Conservation (phyloP, 116 monocot genomes). For the Zostera marina region DNA sequence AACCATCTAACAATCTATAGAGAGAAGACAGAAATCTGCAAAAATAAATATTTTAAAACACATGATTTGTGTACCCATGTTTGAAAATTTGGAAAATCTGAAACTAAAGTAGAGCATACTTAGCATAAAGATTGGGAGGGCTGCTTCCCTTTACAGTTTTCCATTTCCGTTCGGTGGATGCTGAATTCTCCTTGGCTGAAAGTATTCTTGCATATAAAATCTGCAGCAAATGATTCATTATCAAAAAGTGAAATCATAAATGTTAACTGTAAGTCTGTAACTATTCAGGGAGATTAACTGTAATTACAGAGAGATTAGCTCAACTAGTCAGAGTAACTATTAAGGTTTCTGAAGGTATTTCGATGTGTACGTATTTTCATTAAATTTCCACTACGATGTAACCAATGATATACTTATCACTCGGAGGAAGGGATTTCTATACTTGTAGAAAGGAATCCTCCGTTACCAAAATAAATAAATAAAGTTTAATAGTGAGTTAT, state of each 20-base stretch:
- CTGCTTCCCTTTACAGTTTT: conserved; percentile 46
- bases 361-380: too few relatives aligned
- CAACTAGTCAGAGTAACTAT: too few relatives aligned
- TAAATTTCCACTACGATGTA: too few relatives aligned
- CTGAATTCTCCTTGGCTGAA: conserved; percentile 76
- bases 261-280: too few relatives aligned
- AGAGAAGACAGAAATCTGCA: conserved; percentile 65
- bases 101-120: conserved; percentile 21
- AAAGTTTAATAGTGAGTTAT: too few relatives aligned
- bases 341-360: too few relatives aligned
- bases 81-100: not conserved
- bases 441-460: too few relatives aligned
- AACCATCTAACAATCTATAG: conserved; percentile 55
- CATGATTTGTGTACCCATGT: not conserved
- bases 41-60: not conserved
- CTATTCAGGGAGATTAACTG: too few relatives aligned
- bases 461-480: too few relatives aligned
- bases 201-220: conserved; percentile 85
- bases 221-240: conserved; percentile 20
- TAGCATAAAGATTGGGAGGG: conserved; percentile 53
- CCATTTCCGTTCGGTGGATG: conserved; percentile 68
- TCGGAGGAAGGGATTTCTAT: too few relatives aligned
- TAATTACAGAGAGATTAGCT: too few relatives aligned
- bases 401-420: too few relatives aligned
- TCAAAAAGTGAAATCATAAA: not conserved